Percentiles rank a stretch among this genome's conserved stretches.
phyloP scores from a whole-genome alignment of 805 yeast species.

The Saccharomycopsis javanensis region DNA sequence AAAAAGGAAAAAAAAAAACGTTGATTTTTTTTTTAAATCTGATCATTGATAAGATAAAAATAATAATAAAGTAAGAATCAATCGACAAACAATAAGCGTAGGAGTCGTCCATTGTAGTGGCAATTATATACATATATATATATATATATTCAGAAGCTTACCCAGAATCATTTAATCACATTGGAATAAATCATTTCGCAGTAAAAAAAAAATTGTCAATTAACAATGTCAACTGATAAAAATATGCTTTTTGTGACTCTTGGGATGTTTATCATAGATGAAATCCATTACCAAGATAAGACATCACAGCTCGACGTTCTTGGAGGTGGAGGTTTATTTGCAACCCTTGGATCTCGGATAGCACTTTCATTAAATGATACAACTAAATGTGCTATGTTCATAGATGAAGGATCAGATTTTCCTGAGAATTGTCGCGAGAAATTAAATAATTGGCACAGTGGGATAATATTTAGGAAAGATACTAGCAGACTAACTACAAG shows the following conservation, averaged over 20 bases:
- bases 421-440: conserved; percentile 38
- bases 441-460: conserved; percentile 53
- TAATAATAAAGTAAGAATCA: too few relatives aligned
- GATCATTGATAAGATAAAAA: too few relatives aligned
- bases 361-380: conserved; percentile 32
- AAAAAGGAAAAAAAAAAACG: too few relatives aligned
- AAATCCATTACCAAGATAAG: conserved; percentile 48
- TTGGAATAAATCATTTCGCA: too few relatives aligned
- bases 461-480: conserved; percentile 45
- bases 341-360: conserved; percentile 63
- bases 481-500: conserved; percentile 54
- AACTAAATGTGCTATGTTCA: conserved; percentile 47
- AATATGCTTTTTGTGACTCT: conserved; percentile 44
- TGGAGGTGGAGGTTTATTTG: conserved; percentile 90
- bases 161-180: too few relatives aligned
- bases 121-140: too few relatives aligned
- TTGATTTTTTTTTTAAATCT: too few relatives aligned
- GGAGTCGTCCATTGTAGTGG: too few relatives aligned
- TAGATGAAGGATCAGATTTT: conserved; percentile 76
- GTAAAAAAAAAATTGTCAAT: too few relatives aligned
- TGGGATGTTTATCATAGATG: conserved; percentile 90
- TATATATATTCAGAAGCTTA: too few relatives aligned
- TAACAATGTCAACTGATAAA: background rate
- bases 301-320: conserved; percentile 40
- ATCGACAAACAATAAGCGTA: too few relatives aligned